phyloP scores from a whole-genome alignment of 495 filamentous ascomycete genomes.

The Elasticomyces elasticus region DNA sequence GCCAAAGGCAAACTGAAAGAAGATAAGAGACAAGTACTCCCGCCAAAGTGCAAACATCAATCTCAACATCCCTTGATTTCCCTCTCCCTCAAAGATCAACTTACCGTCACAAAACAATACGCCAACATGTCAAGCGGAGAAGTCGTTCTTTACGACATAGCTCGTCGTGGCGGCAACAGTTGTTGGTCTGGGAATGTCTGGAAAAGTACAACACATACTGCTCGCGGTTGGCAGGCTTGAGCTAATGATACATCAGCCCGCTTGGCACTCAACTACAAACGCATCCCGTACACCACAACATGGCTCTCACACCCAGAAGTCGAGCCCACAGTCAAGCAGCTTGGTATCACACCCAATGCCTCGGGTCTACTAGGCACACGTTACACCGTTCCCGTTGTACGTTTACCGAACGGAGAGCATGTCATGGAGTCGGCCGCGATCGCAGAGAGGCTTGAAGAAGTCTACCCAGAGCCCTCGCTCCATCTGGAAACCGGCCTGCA shows the following conservation, averaged over 20 bases:
- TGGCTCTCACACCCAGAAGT: slow-evolving; percentile 57
- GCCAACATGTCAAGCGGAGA: slow-evolving; percentile 3
- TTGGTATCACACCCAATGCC: slow-evolving; percentile 35
- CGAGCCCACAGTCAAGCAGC: slow-evolving; percentile 35
- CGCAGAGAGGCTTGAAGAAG: slow-evolving; percentile 39
- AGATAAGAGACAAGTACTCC: background rate
- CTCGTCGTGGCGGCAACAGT: slow-evolving; percentile 36
- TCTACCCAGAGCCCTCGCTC: slow-evolving; percentile 42
- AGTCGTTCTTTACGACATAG: slow-evolving; percentile 43
- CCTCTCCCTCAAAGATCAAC: background rate
- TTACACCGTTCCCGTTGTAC: slow-evolving; percentile 49
- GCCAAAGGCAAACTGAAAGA: too few relatives aligned
- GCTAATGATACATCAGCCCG: too few relatives aligned
- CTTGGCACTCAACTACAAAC: slow-evolving; percentile 50
- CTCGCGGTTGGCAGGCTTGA: background rate
- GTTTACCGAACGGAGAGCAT: slow-evolving; percentile 41
- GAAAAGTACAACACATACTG: slow-evolving; percentile 41
- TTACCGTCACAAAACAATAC: background rate
- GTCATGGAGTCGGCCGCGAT: slow-evolving; percentile 50
- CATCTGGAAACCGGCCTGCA: slow-evolving; percentile 40
- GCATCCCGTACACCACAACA: slow-evolving; percentile 49
- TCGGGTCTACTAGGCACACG: slow-evolving; percentile 19
- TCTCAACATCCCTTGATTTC: background rate
- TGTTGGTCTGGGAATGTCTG: slow-evolving; percentile 52
- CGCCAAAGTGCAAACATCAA: background rate